Conservation (phyloP, 139 green algal genomes). For the Chlorella ohadii region DNA sequence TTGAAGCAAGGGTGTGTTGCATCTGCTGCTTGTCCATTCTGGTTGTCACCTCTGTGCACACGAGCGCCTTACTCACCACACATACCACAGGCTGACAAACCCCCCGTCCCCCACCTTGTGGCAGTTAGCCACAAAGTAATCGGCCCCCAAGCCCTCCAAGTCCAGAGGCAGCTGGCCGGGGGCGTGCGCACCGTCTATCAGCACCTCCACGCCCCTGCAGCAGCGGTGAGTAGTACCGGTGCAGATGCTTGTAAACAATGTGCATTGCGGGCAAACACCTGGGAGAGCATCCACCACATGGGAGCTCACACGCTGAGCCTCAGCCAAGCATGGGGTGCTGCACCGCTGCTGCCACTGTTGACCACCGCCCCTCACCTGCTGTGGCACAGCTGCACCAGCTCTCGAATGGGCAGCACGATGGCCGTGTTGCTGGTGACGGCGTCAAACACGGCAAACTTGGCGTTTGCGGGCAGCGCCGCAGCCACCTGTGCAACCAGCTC, state of each 20-base stretch:
- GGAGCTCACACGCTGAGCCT: neutral
- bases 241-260: too few species aligned
- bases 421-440: conserved; percentile 72
- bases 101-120: conserved; percentile 43
- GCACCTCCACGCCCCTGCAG: conserved; percentile 66
- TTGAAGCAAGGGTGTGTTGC: too few species aligned
- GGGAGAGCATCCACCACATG: too few species aligned
- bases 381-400: conserved; percentile 62
- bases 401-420: conserved; percentile 59
- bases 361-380: conserved; percentile 32
- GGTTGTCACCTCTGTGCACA: too few species aligned
- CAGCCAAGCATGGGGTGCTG: too few species aligned
- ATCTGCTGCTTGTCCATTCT: too few species aligned
- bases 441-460: conserved; percentile 72
- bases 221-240: neutral
- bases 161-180: conserved; percentile 61
- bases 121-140: conserved; percentile 73
- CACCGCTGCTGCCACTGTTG: neutral
- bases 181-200: conserved; percentile 73
- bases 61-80: too few species aligned
- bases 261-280: too few species aligned
- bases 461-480: conserved; percentile 43
- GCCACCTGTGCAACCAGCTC: conserved; percentile 56
- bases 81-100: too few species aligned
- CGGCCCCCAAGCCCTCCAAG: conserved; percentile 40